Conservation (phyloP, 805 yeast genomes). For the Zygotorulaspora danielsina region DNA sequence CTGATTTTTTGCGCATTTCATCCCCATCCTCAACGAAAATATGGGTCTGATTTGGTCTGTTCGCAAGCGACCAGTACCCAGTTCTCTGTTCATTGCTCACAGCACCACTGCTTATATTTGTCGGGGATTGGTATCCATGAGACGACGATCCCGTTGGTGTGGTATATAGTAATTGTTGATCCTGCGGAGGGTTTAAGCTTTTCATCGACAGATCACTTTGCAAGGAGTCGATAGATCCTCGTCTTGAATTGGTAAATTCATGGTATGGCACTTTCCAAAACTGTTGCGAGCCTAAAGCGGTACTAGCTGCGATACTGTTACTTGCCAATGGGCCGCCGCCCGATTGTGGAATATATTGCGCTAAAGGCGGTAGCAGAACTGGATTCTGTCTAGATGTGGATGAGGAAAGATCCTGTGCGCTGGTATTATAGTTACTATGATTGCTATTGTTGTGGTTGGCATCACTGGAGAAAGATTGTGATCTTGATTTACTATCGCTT, state of each 20-base stretch:
- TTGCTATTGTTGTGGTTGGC: constrained; percentile 4
- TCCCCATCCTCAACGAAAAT: constrained; percentile 16
- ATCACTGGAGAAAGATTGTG: constrained; percentile 11
- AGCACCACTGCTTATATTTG: constrained; percentile 3
- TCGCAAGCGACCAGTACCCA: constrained; percentile 25
- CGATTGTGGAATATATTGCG: constrained; percentile 28
- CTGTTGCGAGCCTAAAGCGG: constrained; percentile 27
- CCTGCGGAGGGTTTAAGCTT: constrained; percentile 16
- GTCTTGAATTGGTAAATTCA: constrained; percentile 30
- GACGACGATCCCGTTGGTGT: constrained; percentile 10
- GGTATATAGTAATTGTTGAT: constrained; percentile 18
- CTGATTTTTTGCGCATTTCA: constrained; percentile 24
- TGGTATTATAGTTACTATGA: constrained; percentile 1
- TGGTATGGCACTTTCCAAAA: constrained; percentile 38
- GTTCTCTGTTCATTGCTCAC: constrained; percentile 3
- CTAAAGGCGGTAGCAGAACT: constrained; percentile 33
- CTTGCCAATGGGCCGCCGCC: constrained; percentile 3
- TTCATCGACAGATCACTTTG: constrained; percentile 30
- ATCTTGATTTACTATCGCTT: constrained; percentile 10
- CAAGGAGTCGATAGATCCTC: constrained; percentile 33
- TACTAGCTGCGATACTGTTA: neutral
- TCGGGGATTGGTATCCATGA: constrained; percentile 10
- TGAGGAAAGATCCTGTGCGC: constrained; percentile 8
- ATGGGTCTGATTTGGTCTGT: neutral
- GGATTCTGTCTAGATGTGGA: constrained; percentile 19